phyloP scores from a whole-genome alignment of 805 yeast genomes.

The Candida railenensis region DNA sequence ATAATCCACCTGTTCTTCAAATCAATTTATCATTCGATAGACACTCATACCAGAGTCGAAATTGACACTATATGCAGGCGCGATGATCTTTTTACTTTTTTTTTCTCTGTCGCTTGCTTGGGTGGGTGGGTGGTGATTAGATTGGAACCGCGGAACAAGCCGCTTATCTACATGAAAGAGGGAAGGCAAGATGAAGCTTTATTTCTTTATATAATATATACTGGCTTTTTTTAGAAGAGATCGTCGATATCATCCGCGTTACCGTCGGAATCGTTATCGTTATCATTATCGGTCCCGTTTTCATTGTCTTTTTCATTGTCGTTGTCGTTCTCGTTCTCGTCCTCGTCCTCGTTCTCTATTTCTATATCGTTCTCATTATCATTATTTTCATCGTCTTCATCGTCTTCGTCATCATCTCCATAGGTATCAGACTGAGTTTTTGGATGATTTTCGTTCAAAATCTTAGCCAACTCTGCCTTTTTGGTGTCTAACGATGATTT shows the following conservation, averaged over 20 bases:
- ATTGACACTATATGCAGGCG: conserved; percentile 6
- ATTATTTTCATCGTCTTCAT: conserved; percentile 22
- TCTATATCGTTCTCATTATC: conserved; percentile 27
- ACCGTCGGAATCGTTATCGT: conserved; percentile 17
- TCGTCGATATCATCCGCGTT: conserved; percentile 39
- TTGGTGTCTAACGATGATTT: conserved; percentile 81
- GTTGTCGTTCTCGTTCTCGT: conserved; percentile 27
- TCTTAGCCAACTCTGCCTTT: conserved; percentile 54
- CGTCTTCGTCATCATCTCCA: conserved; percentile 26
- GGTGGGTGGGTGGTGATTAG: too few species aligned
- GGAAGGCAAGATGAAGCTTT: too few species aligned
- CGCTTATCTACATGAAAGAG: background rate
- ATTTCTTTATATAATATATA: too few species aligned
- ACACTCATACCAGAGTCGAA: too few species aligned
- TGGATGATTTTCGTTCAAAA: conserved; percentile 25
- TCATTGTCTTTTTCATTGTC: conserved; percentile 34
- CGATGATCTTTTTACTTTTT: too few species aligned
- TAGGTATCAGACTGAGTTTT: conserved; percentile 18
- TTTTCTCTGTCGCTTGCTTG: too few species aligned
- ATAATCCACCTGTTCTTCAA: background rate
- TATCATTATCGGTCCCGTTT: conserved; percentile 24
- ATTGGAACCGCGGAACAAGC: background rate
- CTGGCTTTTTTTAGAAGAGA: conserved; percentile 26
- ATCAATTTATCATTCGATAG: background rate
- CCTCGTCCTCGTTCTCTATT: conserved; percentile 28